A percentile compares a stretch with the other conserved stretches of the same genome.
Evolutionary conservation across 1,284 basidiomycete genomes (phyloP).

Genomic region (Austroboletus niveus): DNA sequence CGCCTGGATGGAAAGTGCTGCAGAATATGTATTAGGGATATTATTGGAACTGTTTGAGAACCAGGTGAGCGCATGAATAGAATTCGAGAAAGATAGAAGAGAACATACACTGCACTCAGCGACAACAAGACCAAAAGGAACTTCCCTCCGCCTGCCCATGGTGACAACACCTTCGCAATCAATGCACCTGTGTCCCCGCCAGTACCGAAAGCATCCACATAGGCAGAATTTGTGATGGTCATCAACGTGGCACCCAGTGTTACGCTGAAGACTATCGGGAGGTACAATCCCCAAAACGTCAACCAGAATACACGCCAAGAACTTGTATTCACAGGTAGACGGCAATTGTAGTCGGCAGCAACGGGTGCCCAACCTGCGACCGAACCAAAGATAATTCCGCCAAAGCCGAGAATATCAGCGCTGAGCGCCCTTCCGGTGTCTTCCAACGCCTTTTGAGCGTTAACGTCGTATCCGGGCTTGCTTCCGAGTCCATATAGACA

Average conservation of each 20-base stretch:
- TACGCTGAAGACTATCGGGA: constrained; percentile 54
- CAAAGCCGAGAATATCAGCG: constrained; percentile 53
- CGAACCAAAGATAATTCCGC: constrained; percentile 50
- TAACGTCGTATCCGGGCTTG: constrained; percentile 48
- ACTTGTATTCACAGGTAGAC: constrained; percentile 45
- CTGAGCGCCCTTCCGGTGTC: constrained; percentile 44
- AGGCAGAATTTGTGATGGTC: constrained; percentile 53
- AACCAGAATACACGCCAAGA: constrained; percentile 50
- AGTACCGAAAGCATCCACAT: constrained; percentile 45
- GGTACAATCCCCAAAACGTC: constrained; percentile 57
- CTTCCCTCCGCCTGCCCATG: constrained; percentile 52
- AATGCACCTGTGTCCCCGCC: constrained; percentile 50
- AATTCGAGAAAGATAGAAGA: background rate
- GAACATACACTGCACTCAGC: constrained; percentile 47
- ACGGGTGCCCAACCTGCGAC: constrained; percentile 47
- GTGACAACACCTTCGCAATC: constrained; percentile 41
- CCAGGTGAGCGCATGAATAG: background rate
- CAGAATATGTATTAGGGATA: constrained; percentile 60
- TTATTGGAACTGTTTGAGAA: constrained; percentile 44
- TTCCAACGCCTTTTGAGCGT: constrained; percentile 44
- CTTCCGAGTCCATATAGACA: constrained; percentile 47
- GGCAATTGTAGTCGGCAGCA: constrained; percentile 57
- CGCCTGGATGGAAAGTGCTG: constrained; percentile 53
- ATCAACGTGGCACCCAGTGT: constrained; percentile 56
- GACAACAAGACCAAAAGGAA: constrained; percentile 60